phyloP scores from a whole-genome alignment of 345 rosid genomes.

The Heritiera littoralis region DNA sequence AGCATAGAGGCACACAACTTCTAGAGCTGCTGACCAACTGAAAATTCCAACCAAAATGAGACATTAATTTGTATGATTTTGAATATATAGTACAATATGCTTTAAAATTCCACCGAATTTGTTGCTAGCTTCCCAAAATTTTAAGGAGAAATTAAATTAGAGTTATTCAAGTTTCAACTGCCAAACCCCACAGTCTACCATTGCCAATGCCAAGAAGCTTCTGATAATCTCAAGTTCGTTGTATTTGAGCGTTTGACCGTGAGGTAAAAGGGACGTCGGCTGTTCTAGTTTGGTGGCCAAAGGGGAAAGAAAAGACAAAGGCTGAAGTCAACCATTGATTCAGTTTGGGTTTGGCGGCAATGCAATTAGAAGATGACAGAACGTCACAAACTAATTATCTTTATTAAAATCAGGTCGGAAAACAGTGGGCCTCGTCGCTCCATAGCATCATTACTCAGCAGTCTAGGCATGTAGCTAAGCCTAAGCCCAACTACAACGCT shows the following conservation, averaged over 20 bases:
- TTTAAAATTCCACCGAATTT: neutral
- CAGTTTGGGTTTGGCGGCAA: neutral
- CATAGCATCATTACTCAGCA: no score
- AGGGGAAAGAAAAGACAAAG: neutral
- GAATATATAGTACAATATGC: neutral
- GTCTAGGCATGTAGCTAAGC: no score
- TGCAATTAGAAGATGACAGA: neutral
- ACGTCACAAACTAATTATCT: neutral
- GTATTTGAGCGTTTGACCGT: neutral
- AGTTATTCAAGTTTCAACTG: neutral
- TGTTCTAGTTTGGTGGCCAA: conserved; percentile 19
- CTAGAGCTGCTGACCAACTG: conserved; percentile 6
- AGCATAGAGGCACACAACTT: neutral
- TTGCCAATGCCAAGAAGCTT: neutral
- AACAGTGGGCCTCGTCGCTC: neutral
- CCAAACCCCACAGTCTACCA: neutral
- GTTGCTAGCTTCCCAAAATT: neutral
- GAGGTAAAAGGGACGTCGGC: conserved; percentile 4
- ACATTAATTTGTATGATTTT: no score
- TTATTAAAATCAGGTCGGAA: neutral
- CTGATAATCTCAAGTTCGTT: neutral
- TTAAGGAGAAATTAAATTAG: neutral
- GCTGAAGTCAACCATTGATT: conserved; percentile 8
- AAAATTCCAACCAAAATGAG: neutral
- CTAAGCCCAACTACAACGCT: neutral